A percentile compares a stretch with the other conserved stretches of the same genome.
Evolutionary conservation across 2,329 filamentous ascomycete species (phyloP).

Genomic region (Pseudogymnoascus sp.): DNA sequence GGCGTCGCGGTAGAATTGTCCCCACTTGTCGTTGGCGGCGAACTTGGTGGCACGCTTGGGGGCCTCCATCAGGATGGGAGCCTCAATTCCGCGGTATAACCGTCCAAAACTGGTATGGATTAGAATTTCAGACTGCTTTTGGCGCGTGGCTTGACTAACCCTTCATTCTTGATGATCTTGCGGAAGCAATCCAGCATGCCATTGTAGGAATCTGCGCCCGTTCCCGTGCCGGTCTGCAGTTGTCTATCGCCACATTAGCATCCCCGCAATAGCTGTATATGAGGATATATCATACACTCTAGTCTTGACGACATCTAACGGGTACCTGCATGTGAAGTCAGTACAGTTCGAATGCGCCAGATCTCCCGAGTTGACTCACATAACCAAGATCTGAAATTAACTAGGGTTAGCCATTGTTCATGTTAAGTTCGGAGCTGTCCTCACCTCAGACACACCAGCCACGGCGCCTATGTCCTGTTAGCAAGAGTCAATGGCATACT

Average conservation of each 20-base stretch:
- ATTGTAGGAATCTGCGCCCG: constrained; percentile 78
- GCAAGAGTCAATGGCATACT: constrained; percentile 22
- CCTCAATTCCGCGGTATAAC: constrained; percentile 89
- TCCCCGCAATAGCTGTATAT: background rate
- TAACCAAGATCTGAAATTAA: constrained; percentile 65
- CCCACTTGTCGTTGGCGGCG: constrained; percentile 98
- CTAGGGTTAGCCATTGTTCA: constrained; percentile 17
- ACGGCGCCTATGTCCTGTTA: constrained; percentile 59
- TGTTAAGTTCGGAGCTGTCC: constrained; percentile 26
- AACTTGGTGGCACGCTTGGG: constrained; percentile 97
- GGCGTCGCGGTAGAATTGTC: constrained; percentile 78
- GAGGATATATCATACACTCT: constrained; percentile 62
- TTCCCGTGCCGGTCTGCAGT: constrained; percentile 66
- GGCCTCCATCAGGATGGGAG: constrained; percentile 96
- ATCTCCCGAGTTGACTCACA: constrained; percentile 45
- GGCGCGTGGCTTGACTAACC: constrained; percentile 44
- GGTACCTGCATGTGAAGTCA: constrained; percentile 62
- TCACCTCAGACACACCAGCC: constrained; percentile 93
- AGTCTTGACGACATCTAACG: constrained; percentile 96
- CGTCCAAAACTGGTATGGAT: constrained; percentile 59
- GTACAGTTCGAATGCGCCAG: constrained; percentile 8
- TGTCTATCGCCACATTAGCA: constrained; percentile 47
- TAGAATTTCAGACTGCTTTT: background rate
- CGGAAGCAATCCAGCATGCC: constrained; percentile 97
- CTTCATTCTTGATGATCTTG: constrained; percentile 94